Evolutionary conservation across 192 early-diverging fungal species (phyloP), one percentile per base, ranked within the genome.

Genomic region (Backusella australiensis): DNA sequence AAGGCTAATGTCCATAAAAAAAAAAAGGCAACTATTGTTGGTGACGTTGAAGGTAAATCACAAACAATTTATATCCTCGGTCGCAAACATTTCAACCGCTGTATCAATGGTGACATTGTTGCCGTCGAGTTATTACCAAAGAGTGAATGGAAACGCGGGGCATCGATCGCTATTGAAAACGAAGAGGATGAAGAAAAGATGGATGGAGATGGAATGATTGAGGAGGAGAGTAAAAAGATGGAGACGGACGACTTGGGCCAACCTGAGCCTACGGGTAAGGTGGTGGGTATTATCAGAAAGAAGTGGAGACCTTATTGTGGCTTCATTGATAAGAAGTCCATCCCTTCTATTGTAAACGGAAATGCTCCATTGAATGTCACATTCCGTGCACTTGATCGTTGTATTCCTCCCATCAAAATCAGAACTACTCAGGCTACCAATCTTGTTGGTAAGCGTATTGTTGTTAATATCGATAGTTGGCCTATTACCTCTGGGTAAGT

Each of bases 231-330:
- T 34, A 85, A 87, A 52, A 87, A 89, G 59, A 74, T 88, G 90
- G 70, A 95, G 86, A 80, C 91, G 87, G 93, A 87, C n/a, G 67
- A 63, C 11, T 23, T 26, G 21, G 56, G 23, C 11, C 72, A 84
- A 39, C 75, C 81, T 15, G 86, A 90, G 68, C 96, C 96, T n/a
- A 95, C 93, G 0, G 97, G 90, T 23, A 89, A 90, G 68, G 89
- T 99, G 4, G 96, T 99, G 12, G 96, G 95, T 15, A 91, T 99
- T 56, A 94, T 99, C 78, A 92, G 95, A 70, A 93, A 95, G 71
- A 97, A 96, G 84, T 98, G 97, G 96, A 86, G 95, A 74, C 92
- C 93, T 34, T 87, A 93, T 78, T 99, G 98, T 82, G 96, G 96
- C 36, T 96, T 93, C 67, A 91, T 98, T 41, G 94, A 94, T 63